Evolutionary conservation across 768 basidiomycete species (phyloP).

Genomic region (Thelephora ganbajun): DNA sequence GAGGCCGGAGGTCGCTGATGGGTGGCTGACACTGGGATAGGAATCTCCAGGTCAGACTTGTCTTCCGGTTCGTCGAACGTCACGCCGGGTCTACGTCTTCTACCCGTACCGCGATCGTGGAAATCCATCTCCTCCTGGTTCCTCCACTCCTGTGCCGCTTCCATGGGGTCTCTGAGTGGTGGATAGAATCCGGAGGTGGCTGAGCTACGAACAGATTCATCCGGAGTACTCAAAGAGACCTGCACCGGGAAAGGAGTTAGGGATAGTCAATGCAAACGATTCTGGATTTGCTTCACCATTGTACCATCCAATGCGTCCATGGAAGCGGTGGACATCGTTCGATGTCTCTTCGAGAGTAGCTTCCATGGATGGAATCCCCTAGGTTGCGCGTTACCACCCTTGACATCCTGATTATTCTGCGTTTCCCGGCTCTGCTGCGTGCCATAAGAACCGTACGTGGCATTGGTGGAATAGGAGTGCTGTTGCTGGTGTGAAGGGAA

Average conservation of each 20-base stretch:
- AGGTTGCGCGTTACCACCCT: neutral
- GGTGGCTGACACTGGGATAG: no score
- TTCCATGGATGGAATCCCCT: neutral
- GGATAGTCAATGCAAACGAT: conserved; percentile 2
- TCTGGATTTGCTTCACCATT: conserved; percentile 39
- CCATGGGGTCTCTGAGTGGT: conserved; percentile 45
- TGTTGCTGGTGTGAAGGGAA: no score
- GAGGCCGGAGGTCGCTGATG: no score
- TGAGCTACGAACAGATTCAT: conserved; percentile 51
- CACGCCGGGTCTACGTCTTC: conserved; percentile 20
- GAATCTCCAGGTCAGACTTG: conserved; percentile 6
- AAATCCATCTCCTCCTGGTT: conserved; percentile 44
- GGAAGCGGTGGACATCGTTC: conserved; percentile 60
- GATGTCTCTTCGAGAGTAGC: conserved; percentile 44
- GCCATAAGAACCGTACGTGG: no score
- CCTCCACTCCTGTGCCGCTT: conserved; percentile 60
- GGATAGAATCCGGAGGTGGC: conserved; percentile 41
- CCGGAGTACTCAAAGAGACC: conserved; percentile 63
- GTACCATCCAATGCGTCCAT: conserved; percentile 71
- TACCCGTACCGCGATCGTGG: conserved; percentile 18
- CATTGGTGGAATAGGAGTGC: no score
- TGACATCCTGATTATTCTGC: no score
- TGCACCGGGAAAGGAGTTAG: conserved; percentile 14
- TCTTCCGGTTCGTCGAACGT: conserved; percentile 20
- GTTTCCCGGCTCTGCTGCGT: no score